A percentile compares a stretch with the other conserved stretches of the same genome.
These are phyloP conservation scores for Aspergillus cavernicola DNA, from an alignment of 495 filamentous ascomycete species.

Conservation along the genomic window DNA sequence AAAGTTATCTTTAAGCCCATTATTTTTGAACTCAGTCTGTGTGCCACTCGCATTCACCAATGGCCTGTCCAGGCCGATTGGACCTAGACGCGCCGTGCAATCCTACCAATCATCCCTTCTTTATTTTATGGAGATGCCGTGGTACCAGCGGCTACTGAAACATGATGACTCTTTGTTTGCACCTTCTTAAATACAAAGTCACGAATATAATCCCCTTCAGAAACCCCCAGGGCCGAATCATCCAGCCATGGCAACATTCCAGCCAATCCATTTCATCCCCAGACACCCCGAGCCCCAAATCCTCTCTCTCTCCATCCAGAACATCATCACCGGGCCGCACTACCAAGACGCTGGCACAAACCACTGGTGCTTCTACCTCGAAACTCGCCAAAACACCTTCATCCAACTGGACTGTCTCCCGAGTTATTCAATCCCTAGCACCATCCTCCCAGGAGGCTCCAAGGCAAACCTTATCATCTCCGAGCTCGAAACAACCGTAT, in stretches of 20 bases:
- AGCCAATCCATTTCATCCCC: conserved; percentile 15
- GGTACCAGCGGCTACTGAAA: no score
- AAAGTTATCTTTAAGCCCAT: no score
- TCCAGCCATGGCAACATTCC: conserved; percentile 10
- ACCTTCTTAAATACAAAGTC: no score
- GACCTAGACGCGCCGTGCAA: no score
- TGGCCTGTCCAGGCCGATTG: no score
- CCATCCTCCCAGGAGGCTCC: conserved; percentile 4
- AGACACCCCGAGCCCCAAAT: conserved; percentile 7
- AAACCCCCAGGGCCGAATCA: no score
- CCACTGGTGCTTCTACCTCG: conserved; percentile 20
- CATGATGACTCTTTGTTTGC: no score
- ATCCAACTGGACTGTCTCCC: conserved; percentile 11
- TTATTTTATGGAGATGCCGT: no score
- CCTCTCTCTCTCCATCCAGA: background rate
- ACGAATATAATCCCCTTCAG: no score
- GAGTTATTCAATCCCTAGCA: conserved; percentile 9
- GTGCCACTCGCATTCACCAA: no score
- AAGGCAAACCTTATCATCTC: conserved; percentile 13
- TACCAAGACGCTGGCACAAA: conserved; percentile 6
- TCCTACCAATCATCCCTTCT: no score
- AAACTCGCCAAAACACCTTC: background rate
- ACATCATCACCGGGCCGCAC: conserved; percentile 3
- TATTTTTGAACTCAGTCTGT: no score
- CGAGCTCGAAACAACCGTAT: background rate